Base-by-base conservation (phyloP, 805 yeast species). In the Candida awuae region DNA sequence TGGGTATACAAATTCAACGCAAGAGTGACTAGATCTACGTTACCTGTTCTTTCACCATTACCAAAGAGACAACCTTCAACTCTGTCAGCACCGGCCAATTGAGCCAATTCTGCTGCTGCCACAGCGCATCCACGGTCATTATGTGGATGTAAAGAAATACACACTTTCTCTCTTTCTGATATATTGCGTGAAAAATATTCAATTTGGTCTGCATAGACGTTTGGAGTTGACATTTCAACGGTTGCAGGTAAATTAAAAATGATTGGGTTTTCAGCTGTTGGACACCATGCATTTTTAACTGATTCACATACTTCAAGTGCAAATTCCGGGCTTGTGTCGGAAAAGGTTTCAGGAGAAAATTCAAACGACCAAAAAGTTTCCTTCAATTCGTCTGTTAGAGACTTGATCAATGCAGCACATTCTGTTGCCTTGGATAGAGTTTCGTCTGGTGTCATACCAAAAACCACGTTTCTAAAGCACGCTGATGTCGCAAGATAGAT, bases 51-150 rank as follows among this genome's bases (percentile, higher is more conserved):
- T 66, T 83, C 94, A 49, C 94, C 92, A 53, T 83, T 83, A 37
- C 92, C 94, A 51, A 83, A 83, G 34, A 83, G 62, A 63, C 90
- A 83, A 17, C 94, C 94, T 61, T 83, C 94, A 19, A 83, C 83
- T 59, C 94, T 73, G 58, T 83, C 86, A n/a, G 86, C 94, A 38
- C 94, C 94, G 3, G 86, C 94, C 61, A 83, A 53, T 53, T 77
- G 79, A 33, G 84, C 94, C 41, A 83, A 70, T 61, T 83, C 94
- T 4, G 87, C 80, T 26, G 92, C 92, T 9, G 90, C 92, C n/a
- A 83, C 88, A 12, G 84, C 88, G 58, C 90, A 82, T 17, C 94
- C 94, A 53, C 94, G 71, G 62, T 83, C 92, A 50, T 83, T 83
- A 61, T 83, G 94, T 23, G 86, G 84, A 58, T 83, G 94, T 40